These are phyloP conservation scores for Singerocomus rubriflavus DNA, from an alignment of 1,284 basidiomycete genomes.

Conservation along the genomic window DNA sequence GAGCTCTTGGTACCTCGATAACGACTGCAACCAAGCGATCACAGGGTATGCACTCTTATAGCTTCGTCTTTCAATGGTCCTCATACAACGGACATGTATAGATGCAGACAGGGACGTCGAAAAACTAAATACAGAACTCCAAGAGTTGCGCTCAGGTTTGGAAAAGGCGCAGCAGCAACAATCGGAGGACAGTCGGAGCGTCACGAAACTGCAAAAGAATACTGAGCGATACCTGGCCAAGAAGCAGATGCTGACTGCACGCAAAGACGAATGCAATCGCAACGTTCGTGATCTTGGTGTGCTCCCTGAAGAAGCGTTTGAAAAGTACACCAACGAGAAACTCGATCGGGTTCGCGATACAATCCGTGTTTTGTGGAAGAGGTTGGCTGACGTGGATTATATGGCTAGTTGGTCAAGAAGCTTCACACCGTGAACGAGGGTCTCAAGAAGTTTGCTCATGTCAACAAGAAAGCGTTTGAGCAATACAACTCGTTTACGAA, in stretches of 20 bases:
- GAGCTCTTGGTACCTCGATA: conserved; percentile 63
- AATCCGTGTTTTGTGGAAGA: not conserved
- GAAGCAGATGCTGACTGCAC: conserved; percentile 75
- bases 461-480: conserved; percentile 99
- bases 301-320: conserved; percentile 94
- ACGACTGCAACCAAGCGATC: conserved; percentile 58
- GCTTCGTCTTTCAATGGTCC: not conserved
- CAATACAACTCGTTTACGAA: conserved; percentile 98
- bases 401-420: conserved; percentile 77
- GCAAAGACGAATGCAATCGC: conserved; percentile 91
- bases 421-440: conserved; percentile 89
- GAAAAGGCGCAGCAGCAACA: conserved; percentile 83
- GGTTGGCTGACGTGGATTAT: conserved; percentile 5
- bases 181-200: conserved; percentile 79
- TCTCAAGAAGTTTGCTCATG: conserved; percentile 94
- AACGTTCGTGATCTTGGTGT: conserved; percentile 96
- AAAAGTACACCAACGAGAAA: conserved; percentile 85
- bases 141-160: conserved; percentile 60
- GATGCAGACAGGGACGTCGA: conserved; percentile 73
- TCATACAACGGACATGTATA: conserved; percentile 25
- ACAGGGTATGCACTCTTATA: conserved; percentile 49
- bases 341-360: conserved; percentile 70
- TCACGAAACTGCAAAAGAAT: conserved; percentile 90
- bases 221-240: conserved; percentile 94
- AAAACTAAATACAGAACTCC: conserved; percentile 60